Evolutionary conservation across 306 rosid genomes (phyloP).

Genomic region (peach (Prunus persica)): DNA sequence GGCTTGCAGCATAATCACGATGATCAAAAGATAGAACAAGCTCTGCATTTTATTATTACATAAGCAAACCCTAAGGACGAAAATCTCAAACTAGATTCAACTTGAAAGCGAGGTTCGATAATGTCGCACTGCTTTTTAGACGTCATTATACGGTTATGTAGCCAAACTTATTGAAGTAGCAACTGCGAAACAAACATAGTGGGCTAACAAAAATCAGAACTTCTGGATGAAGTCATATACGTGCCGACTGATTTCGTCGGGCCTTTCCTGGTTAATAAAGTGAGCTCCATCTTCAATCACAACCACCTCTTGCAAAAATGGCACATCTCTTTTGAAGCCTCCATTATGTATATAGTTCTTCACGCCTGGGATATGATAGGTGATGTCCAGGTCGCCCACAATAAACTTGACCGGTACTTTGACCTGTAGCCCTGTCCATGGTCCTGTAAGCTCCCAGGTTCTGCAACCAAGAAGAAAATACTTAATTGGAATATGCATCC

Average conservation of each 20-base stretch:
- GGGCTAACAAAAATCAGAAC: conserved; percentile 28
- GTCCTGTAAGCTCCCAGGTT: conserved; percentile 71
- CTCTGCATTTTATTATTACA: background rate
- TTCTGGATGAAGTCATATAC: conserved; percentile 63
- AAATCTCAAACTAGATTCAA: background rate
- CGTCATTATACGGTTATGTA: too few relatives aligned
- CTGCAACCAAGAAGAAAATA: conserved; percentile 39
- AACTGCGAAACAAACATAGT: background rate
- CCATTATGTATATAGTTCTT: conserved; percentile 58
- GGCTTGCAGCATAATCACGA: background rate
- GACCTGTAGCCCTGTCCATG: conserved; percentile 60
- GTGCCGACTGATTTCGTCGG: conserved; percentile 51
- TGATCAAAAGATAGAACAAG: background rate
- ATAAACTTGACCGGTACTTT: conserved; percentile 70
- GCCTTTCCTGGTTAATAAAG: conserved; percentile 56
- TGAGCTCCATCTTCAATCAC: conserved; percentile 64
- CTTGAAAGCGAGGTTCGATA: background rate
- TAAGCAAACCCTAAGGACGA: background rate
- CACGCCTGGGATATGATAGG: conserved; percentile 53
- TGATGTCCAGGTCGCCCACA: conserved; percentile 58
- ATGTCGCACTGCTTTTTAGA: background rate
- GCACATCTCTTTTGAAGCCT: conserved; percentile 48
- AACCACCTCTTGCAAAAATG: conserved; percentile 59
- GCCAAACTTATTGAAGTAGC: background rate
- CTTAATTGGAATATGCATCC: background rate